Base-by-base conservation (phyloP, 179 eudicot species). In the Corrigiola litoralis region DNA sequence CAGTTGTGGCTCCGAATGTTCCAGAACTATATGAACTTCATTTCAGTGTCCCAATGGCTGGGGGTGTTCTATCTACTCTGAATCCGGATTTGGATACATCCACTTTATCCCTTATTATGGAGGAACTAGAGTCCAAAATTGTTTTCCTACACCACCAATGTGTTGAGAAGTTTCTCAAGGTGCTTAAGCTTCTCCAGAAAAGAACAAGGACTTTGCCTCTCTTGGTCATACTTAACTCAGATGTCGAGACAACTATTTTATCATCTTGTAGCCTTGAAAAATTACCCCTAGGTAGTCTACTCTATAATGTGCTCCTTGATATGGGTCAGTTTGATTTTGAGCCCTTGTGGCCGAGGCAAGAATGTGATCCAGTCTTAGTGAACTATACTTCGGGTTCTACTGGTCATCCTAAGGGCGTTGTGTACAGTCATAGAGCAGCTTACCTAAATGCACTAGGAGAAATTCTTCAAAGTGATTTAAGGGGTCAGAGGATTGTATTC, bases 341-440 rank as follows among this genome's bases (percentile, higher is more conserved):
- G 25, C 63, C 77, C 1, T 13, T 62, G 25, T 45, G 33, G 41
- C 89, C 86, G 0, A 59, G 65, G 20, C 33, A 79, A 13, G 92
- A 88, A 59, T 77, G 76, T 47, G 80, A 77, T 51, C 85, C 89
- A 0, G 84, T 88, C 45, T 64, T 86, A 3, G 71, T 88, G 13
- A 77, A 68, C 58, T 86, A 71, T 65, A 88, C 95, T 10, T 86
- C 95, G 7, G 92, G 95, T 25, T 78, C 92, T 0, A 86, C 95
- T 0, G 87, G 85, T 16, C 76, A 48, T 20, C 89, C 89, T 8
- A 88, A 86, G 63, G 92, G 87, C 0, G 92, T 66, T 0, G 80
- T 80, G 12, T 86, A 80, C 24, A 86, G 91, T 69, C 89, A 86
- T 27, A 77, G 92, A 29, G 87, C 87, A 0, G 68, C 82, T 0